Evolutionary conservation across 179 eudicot genomes (phyloP).

Genomic region (Spinacia oleracea): DNA sequence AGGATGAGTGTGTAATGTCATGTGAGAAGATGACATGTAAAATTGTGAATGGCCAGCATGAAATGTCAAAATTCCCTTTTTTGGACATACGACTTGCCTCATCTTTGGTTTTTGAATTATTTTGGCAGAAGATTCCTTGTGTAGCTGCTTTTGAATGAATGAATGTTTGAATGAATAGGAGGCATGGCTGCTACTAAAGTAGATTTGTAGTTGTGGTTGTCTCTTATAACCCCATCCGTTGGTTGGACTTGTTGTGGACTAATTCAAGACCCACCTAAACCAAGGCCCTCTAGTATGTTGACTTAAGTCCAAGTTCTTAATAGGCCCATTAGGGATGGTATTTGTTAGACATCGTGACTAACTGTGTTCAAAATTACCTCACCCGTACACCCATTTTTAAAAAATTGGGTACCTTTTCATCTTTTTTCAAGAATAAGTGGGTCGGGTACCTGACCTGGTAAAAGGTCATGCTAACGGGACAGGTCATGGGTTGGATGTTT

Average conservation of each 20-base stretch:
- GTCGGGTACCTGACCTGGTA: too few relatives aligned
- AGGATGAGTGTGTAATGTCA: constrained; percentile 27
- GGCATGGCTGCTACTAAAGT: too few relatives aligned
- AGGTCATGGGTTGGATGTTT: too few relatives aligned
- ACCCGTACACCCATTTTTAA: too few relatives aligned
- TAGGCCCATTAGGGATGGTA: too few relatives aligned
- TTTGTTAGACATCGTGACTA: too few relatives aligned
- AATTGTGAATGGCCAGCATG: constrained; percentile 18
- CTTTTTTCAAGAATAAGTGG: too few relatives aligned
- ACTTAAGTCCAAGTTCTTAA: not conserved
- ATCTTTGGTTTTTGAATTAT: constrained; percentile 12
- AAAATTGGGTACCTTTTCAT: too few relatives aligned
- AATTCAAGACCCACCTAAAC: not conserved
- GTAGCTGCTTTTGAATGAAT: not conserved
- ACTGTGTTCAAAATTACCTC: too few relatives aligned
- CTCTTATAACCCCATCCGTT: not conserved
- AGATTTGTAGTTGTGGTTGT: not conserved
- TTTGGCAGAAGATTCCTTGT: constrained; percentile 14
- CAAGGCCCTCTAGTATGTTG: not conserved
- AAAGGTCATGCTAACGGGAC: too few relatives aligned
- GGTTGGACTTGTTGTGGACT: constrained; percentile 11
- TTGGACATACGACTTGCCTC: not conserved
- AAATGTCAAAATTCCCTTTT: constrained; percentile 27
- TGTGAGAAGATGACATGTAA: constrained; percentile 44
- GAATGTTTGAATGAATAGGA: not conserved